These are phyloP conservation scores for Austropuccinia psidii DNA, from an alignment of 1,284 basidiomycete species.

Conservation along the genomic window DNA sequence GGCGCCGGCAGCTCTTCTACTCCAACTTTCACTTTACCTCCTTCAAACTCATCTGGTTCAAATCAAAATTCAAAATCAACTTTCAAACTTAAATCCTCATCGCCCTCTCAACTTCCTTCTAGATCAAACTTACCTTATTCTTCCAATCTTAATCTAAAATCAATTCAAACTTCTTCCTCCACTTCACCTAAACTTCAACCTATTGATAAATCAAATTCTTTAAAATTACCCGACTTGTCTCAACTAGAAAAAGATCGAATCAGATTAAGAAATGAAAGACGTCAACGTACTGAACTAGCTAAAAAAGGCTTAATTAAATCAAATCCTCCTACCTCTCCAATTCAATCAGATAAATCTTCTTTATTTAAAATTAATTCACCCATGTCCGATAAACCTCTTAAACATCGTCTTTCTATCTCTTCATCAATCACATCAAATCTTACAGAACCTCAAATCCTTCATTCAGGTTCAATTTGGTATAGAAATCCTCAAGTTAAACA, in stretches of 20 bases:
- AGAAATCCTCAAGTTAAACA: conserved; percentile 20
- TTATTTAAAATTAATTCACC: not conserved
- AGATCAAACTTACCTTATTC: not conserved
- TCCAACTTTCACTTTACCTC: not conserved
- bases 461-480: conserved; percentile 31
- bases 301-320: not conserved
- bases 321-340: not conserved
- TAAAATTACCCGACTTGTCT: not conserved
- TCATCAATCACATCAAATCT: conserved; percentile 34
- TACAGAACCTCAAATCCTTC: conserved; percentile 24
- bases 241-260: conserved; percentile 13
- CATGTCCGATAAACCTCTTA: conserved; percentile 20
- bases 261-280: conserved; percentile 10
- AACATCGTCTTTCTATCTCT: conserved; percentile 30
- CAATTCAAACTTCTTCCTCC: not conserved
- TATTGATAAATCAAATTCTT: not conserved
- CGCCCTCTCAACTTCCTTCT: not conserved
- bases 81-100: conserved; percentile 5
- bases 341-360: not conserved
- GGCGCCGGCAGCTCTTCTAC: not conserved
- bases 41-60: not conserved
- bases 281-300: conserved; percentile 25
- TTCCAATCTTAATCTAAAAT: not conserved
- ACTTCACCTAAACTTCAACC: not conserved
- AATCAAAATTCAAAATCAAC: not conserved